Percentiles rank a stretch among this genome's conserved stretches.
These are phyloP conservation scores for Abrus precatorius DNA, from an alignment of 306 rosid genomes.

Conservation along the genomic window DNA sequence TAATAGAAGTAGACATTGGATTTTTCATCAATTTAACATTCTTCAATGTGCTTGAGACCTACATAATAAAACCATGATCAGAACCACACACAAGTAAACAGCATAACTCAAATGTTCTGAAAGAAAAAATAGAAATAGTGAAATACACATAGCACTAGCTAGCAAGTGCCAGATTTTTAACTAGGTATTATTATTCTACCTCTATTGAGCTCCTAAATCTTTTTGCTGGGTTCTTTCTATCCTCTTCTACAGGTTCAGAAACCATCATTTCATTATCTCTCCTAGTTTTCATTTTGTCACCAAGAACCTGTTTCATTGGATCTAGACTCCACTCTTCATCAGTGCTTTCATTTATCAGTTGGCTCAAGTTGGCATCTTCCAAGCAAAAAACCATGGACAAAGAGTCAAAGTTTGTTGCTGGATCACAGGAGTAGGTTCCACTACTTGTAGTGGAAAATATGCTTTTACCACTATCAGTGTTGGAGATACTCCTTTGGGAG, in stretches of 20 bases:
- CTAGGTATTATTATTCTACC: slow-evolving; percentile 51
- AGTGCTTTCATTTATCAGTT: slow-evolving; percentile 52
- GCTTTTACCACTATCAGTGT: slow-evolving; percentile 21
- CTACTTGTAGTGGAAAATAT: slow-evolving; percentile 40
- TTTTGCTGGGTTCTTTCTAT: slow-evolving; percentile 56
- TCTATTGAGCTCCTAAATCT: slow-evolving; percentile 57
- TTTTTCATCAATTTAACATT: slow-evolving; percentile 53
- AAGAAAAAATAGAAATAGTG: not conserved
- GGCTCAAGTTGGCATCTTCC: slow-evolving; percentile 57
- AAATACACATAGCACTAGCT: not conserved
- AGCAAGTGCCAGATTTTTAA: not conserved
- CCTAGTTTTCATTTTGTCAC: slow-evolving; percentile 47
- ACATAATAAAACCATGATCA: slow-evolving; percentile 37
- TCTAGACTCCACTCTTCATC: slow-evolving; percentile 51
- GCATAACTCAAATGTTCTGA: slow-evolving; percentile 4
- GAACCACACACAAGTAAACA: not conserved
- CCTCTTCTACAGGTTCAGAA: slow-evolving; percentile 47
- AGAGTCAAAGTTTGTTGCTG: slow-evolving; percentile 46
- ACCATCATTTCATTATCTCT: slow-evolving; percentile 45
- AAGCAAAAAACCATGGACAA: slow-evolving; percentile 39
- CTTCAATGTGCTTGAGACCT: slow-evolving; percentile 56
- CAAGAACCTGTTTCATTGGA: slow-evolving; percentile 34
- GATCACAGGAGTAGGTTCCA: slow-evolving; percentile 47
- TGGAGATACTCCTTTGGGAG: slow-evolving; percentile 49
- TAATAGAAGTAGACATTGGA: slow-evolving; percentile 43